Evolutionary conservation across 148 eudicot genomes (phyloP).

Genomic region (Chenopodium quinoa): DNA sequence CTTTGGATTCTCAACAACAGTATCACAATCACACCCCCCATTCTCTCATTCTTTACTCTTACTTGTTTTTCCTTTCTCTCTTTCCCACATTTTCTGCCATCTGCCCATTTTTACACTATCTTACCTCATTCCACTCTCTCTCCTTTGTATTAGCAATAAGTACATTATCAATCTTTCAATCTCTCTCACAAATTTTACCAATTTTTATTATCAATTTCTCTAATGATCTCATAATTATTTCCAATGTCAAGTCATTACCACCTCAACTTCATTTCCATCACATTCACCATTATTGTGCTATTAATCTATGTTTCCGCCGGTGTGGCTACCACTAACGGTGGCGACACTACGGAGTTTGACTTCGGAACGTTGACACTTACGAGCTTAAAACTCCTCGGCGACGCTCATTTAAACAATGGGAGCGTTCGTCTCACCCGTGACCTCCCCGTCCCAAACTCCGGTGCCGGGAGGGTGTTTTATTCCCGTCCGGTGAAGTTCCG

Average conservation of each 20-base stretch:
- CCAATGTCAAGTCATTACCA: not conserved
- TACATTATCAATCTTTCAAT: not conserved
- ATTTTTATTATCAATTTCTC: not conserved
- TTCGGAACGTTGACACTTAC: constrained; percentile 59
- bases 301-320: constrained; percentile 10
- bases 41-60: not conserved
- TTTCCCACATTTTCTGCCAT: not conserved
- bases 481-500: constrained; percentile 50
- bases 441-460: constrained; percentile 75
- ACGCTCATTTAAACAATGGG: constrained; percentile 67
- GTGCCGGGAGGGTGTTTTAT: constrained; percentile 62
- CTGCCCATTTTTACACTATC: not conserved
- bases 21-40: too few relatives aligned
- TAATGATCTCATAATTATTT: not conserved
- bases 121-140: not conserved
- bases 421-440: constrained; percentile 64
- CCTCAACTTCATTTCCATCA: not conserved
- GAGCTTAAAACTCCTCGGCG: constrained; percentile 69
- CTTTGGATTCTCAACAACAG: constrained; percentile 34
- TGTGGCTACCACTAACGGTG: not conserved
- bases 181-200: not conserved
- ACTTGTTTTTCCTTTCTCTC: not conserved
- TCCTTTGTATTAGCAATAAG: not conserved
- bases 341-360: constrained; percentile 50
- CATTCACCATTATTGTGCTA: not conserved